Percentiles rank a stretch among this genome's conserved stretches.
phyloP scores from a whole-genome alignment of 495 filamentous ascomycete genomes.

The Lentithecium fluviatile region DNA sequence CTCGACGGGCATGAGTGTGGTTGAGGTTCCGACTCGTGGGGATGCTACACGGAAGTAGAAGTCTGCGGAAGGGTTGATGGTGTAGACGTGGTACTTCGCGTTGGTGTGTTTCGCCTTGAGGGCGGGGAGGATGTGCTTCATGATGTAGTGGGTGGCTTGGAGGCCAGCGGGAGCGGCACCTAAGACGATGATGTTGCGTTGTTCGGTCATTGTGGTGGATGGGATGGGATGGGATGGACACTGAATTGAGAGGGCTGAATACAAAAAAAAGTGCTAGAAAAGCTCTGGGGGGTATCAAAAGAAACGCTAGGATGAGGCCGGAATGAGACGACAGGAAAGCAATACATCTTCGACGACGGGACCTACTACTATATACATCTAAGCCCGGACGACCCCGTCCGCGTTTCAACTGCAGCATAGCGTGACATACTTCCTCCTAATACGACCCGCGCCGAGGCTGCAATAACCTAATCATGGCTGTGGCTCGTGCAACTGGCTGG shows the following conservation, averaged over 20 bases:
- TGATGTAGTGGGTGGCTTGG: slow-evolving; percentile 56
- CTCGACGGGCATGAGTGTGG: slow-evolving; percentile 44
- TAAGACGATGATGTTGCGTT: slow-evolving; percentile 56
- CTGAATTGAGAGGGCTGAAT: background rate
- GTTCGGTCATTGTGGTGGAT: slow-evolving; percentile 10
- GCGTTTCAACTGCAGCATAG: too few relatives aligned
- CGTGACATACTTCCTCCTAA: too few relatives aligned
- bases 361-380: too few relatives aligned
- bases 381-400: too few relatives aligned
- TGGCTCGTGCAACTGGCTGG: too few relatives aligned
- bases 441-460: too few relatives aligned
- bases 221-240: background rate
- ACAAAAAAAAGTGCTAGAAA: background rate
- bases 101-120: slow-evolving; percentile 33
- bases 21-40: slow-evolving; percentile 48
- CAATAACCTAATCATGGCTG: too few relatives aligned
- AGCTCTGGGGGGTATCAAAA: background rate
- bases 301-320: too few relatives aligned
- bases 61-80: slow-evolving; percentile 54
- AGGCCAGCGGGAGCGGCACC: slow-evolving; percentile 61
- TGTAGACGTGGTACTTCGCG: slow-evolving; percentile 49
- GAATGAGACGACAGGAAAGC: too few relatives aligned
- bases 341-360: too few relatives aligned
- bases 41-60: slow-evolving; percentile 55
- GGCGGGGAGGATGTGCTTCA: slow-evolving; percentile 49